phyloP scores from a whole-genome alignment of 257 asterid species.

The Solanum clarkiae region DNA sequence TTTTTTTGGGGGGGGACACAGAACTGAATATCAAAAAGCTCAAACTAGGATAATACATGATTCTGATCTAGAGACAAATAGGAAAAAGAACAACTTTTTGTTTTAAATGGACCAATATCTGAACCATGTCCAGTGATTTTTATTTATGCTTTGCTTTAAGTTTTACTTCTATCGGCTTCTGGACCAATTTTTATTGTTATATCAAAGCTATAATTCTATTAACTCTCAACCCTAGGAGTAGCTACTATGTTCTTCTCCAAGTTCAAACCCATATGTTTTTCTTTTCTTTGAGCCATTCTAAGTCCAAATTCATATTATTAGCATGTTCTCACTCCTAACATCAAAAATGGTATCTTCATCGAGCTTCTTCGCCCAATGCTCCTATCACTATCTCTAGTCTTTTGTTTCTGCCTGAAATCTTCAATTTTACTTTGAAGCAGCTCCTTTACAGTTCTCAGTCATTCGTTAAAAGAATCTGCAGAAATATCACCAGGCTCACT shows the following conservation, averaged over 20 bases:
- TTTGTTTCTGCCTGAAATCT: not conserved
- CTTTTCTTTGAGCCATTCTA: not conserved
- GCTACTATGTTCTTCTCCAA: not conserved
- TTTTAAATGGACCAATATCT: not conserved
- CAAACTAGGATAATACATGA: not conserved
- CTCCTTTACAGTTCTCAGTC: not conserved
- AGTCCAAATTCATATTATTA: not conserved
- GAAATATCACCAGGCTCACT: not conserved
- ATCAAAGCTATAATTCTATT: not conserved
- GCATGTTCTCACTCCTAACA: not conserved
- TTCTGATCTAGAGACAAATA: not conserved
- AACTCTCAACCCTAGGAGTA: not conserved
- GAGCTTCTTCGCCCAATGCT: not conserved
- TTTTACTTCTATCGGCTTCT: not conserved
- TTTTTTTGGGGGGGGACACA: not conserved
- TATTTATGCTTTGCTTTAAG: not conserved
- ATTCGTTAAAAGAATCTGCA: not conserved
- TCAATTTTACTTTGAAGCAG: not conserved
- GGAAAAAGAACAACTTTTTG: not conserved
- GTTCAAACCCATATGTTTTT: not conserved
- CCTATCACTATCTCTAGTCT: not conserved
- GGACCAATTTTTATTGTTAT: not conserved
- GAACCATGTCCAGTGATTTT: not conserved
- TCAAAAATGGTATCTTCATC: not conserved
- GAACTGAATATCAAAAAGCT: not conserved